Evolutionary conservation across 83 land plant species (phyloP).

Genomic region (Diphasiastrum complanatum): DNA sequence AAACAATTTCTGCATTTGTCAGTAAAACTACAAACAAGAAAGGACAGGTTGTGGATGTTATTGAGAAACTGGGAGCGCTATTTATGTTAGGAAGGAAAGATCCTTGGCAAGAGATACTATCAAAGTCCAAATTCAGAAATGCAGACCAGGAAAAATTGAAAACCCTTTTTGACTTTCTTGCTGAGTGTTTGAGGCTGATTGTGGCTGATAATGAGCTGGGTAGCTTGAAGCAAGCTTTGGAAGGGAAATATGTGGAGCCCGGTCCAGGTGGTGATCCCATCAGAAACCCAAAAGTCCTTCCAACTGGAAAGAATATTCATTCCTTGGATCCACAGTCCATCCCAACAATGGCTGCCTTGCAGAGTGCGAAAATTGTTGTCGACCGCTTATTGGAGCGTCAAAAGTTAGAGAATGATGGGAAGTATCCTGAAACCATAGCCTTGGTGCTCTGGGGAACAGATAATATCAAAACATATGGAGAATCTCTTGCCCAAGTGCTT

Average conservation of each 20-base stretch:
- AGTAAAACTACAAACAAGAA: conserved; percentile 68
- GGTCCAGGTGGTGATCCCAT: conserved; percentile 99
- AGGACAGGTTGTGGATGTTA: conserved; percentile 90
- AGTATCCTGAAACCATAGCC: conserved; percentile 96
- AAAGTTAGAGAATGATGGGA: conserved; percentile 83
- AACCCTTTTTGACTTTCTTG: conserved; percentile 62
- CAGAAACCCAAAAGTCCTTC: conserved; percentile 95
- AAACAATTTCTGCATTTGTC: conserved; percentile 78
- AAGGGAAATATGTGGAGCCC: conserved; percentile 94
- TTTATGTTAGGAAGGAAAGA: conserved; percentile 75
- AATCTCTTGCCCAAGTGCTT: conserved; percentile 92
- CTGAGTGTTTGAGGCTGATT: conserved; percentile 82
- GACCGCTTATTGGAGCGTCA: conserved; percentile 91
- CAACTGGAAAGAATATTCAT: conserved; percentile 99
- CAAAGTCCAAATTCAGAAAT: conserved; percentile 57
- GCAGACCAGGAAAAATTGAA: conserved; percentile 74
- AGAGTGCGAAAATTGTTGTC: conserved; percentile 89
- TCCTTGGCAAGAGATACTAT: conserved; percentile 85
- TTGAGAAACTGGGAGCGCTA: conserved; percentile 55
- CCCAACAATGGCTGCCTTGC: conserved; percentile 94
- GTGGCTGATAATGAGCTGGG: conserved; percentile 95
- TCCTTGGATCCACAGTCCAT: conserved; percentile 97
- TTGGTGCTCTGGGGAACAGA: conserved; percentile 99
- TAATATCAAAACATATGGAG: conserved; percentile 99
- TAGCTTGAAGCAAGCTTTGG: conserved; percentile 81